Conservation (phyloP, 1,284 basidiomycete species). For the Cutaneotrichosporon curvatum region DNA sequence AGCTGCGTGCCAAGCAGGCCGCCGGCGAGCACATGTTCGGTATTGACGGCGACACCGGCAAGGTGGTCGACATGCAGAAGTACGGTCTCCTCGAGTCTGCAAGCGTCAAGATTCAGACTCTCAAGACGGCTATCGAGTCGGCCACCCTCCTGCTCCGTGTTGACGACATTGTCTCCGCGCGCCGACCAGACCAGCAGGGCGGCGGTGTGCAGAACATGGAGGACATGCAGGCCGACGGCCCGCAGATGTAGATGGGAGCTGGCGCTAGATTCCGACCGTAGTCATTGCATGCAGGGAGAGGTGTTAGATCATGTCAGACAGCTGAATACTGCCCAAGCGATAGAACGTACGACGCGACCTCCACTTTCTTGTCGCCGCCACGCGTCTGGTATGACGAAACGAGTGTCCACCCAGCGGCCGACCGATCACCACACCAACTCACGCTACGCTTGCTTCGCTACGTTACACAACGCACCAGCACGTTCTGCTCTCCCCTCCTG, state of each 20-base stretch:
- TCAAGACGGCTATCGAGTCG: constrained; percentile 96
- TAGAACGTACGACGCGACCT: too few species aligned
- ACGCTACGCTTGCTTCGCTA: too few species aligned
- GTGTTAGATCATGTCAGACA: too few species aligned
- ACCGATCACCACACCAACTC: too few species aligned
- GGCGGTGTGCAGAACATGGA: constrained; percentile 43
- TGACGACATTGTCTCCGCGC: constrained; percentile 87
- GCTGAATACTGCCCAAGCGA: too few species aligned
- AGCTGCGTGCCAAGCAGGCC: constrained; percentile 83
- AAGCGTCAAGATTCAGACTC: constrained; percentile 94
- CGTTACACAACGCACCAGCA: too few species aligned
- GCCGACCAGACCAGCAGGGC: constrained; percentile 43
- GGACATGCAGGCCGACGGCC: constrained; percentile 13
- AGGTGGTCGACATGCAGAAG: constrained; percentile 88
- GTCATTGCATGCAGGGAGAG: constrained; percentile 4
- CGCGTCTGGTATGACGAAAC: too few species aligned
- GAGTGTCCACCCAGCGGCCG: too few species aligned
- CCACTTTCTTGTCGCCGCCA: too few species aligned
- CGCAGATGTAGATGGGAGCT: constrained; percentile 3
- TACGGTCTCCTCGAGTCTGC: constrained; percentile 93
- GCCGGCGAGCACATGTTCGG: constrained; percentile 86
- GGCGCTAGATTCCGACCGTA: neutral
- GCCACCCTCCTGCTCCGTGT: constrained; percentile 87
- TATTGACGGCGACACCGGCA: constrained; percentile 90
- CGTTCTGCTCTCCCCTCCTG: too few species aligned